Conservation (phyloP, 768 basidiomycete species). For the Psilocybe tampanensis region DNA sequence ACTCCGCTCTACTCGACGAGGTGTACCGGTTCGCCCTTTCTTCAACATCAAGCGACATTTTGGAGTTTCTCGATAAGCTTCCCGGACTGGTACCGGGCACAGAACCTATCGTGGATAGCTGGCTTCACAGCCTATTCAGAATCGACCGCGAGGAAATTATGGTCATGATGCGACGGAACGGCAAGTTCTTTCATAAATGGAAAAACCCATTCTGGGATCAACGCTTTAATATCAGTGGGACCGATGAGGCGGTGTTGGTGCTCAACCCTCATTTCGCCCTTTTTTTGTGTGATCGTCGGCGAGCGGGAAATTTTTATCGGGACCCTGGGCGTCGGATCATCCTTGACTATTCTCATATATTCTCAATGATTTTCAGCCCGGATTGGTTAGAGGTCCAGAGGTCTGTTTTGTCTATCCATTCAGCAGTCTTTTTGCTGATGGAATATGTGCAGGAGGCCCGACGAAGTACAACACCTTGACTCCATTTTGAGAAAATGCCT, state of each 20-base stretch:
- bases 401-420: background rate
- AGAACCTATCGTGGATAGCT: conserved; percentile 9
- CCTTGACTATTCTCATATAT: conserved; percentile 6
- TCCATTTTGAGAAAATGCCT: conserved; percentile 4
- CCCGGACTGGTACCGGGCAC: conserved; percentile 10
- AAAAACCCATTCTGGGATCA: conserved; percentile 3
- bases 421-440: background rate
- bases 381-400: conserved; percentile 12
- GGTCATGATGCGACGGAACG: background rate
- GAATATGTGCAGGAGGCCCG: background rate
- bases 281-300: conserved; percentile 6
- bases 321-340: conserved; percentile 1
- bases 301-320: conserved; percentile 6
- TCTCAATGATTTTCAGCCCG: conserved; percentile 9
- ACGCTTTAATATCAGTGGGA: background rate
- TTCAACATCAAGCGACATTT: conserved; percentile 6
- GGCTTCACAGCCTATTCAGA: conserved; percentile 11
- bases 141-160: background rate
- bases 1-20: conserved; percentile 3
- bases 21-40: conserved; percentile 12
- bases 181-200: conserved; percentile 14
- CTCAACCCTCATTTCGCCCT: conserved; percentile 15
- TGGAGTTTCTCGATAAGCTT: conserved; percentile 3
- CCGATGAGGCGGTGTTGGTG: conserved; percentile 4
- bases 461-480: conserved; percentile 9